Evolutionary conservation across 805 yeast genomes (phyloP).

Genomic region (Yamadazyma insecticola): DNA sequence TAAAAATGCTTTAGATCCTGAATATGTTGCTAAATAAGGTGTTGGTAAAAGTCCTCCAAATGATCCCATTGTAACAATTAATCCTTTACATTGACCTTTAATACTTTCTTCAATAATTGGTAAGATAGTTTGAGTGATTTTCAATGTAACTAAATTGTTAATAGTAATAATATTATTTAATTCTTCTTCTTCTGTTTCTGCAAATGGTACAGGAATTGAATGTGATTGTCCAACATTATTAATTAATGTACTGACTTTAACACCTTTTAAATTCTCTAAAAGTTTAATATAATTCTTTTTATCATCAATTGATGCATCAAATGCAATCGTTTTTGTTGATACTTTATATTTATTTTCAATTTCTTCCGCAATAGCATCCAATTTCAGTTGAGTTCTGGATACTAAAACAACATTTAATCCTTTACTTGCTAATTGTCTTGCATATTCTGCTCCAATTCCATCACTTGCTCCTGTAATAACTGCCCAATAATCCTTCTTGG

Average conservation of each 20-base stretch:
- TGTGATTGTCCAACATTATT: conserved; percentile 96
- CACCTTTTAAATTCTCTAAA: conserved; percentile 40
- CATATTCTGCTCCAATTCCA: conserved; percentile 93
- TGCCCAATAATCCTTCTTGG: conserved; percentile 76
- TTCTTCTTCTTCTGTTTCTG: conserved; percentile 73
- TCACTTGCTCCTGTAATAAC: conserved; percentile 96
- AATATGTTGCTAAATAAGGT: conserved; percentile 86
- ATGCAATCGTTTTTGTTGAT: conserved; percentile 61
- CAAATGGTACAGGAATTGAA: conserved; percentile 89
- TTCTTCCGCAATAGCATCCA: conserved; percentile 61
- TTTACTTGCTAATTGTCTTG: conserved; percentile 75
- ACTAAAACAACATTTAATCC: conserved; percentile 83
- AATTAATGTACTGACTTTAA: conserved; percentile 70
- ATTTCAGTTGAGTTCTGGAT: conserved; percentile 77
- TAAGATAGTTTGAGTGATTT: conserved; percentile 72
- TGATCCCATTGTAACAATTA: conserved; percentile 92
- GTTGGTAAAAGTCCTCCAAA: conserved; percentile 93
- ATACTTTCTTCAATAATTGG: conserved; percentile 54
- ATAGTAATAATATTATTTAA: conserved; percentile 76
- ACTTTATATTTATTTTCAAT: conserved; percentile 57
- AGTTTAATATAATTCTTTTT: conserved; percentile 53
- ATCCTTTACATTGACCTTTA: conserved; percentile 47
- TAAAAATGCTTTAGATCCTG: conserved; percentile 93
- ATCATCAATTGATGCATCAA: conserved; percentile 66
- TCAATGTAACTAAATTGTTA: conserved; percentile 79